These are phyloP conservation scores for Pseudocercospora eumusae DNA, from an alignment of 2,329 filamentous ascomycete species.

Conservation along the genomic window DNA sequence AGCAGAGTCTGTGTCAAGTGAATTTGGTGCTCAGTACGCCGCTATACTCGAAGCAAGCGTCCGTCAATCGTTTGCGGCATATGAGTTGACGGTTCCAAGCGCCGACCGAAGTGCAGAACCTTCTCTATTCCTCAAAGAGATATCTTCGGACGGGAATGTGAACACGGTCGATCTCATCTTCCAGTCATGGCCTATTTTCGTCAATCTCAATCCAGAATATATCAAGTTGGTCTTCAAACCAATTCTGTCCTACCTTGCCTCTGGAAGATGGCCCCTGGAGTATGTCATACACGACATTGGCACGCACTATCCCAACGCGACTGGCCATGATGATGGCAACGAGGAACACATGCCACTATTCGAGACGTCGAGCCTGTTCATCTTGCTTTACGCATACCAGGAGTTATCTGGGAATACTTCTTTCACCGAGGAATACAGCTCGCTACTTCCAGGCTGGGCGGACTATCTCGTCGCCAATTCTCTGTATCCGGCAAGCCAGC, in stretches of 20 bases:
- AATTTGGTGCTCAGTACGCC: conserved; percentile 33
- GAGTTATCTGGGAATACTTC: conserved; percentile 54
- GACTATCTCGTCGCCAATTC: conserved; percentile 55
- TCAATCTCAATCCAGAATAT: conserved; percentile 32
- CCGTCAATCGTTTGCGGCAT: conserved; percentile 33
- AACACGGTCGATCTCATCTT: conserved; percentile 41
- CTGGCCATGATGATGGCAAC: conserved; percentile 33
- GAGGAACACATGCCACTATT: conserved; percentile 54
- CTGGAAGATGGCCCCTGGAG: conserved; percentile 28
- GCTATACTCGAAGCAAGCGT: conserved; percentile 35
- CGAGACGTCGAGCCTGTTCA: conserved; percentile 55
- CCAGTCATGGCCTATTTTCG: conserved; percentile 37
- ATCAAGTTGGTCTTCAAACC: conserved; percentile 29
- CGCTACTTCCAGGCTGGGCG: conserved; percentile 56
- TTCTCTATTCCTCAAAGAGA: conserved; percentile 58
- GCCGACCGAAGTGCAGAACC: conserved; percentile 26
- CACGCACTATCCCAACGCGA: conserved; percentile 31
- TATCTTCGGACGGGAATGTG: conserved; percentile 46
- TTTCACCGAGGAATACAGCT: conserved; percentile 52
- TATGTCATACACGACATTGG: conserved; percentile 35
- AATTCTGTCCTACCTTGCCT: conserved; percentile 30
- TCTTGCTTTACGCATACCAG: conserved; percentile 58
- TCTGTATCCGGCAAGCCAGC: conserved; percentile 56
- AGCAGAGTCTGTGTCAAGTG: conserved; percentile 28
- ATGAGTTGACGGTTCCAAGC: conserved; percentile 33